A percentile compares a stretch with the other conserved stretches of the same genome.
phyloP scores from a whole-genome alignment of 2,329 filamentous ascomycete species.

The Coleophoma eucalyptorum region DNA sequence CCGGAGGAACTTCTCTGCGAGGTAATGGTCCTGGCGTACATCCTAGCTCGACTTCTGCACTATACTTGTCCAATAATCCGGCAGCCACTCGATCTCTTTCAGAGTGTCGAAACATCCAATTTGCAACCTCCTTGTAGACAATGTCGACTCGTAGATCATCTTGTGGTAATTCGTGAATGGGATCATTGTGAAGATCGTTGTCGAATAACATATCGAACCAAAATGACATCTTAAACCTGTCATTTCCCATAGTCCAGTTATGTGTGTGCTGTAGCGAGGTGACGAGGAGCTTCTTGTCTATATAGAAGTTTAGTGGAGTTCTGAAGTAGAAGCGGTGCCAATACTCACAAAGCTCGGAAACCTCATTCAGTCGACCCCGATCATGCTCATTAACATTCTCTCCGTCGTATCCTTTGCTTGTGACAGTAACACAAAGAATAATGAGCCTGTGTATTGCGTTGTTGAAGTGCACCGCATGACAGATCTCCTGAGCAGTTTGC shows the following conservation, averaged over 20 bases:
- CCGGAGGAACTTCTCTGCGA: conserved; percentile 4
- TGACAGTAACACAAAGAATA: conserved; percentile 62
- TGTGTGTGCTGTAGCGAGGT: conserved; percentile 64
- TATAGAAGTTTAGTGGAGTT: not conserved
- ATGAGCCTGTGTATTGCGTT: conserved; percentile 64
- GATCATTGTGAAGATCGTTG: conserved; percentile 48
- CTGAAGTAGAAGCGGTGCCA: no score
- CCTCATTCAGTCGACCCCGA: conserved; percentile 54
- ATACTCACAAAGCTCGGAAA: conserved; percentile 58
- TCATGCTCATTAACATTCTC: conserved; percentile 56
- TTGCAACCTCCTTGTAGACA: conserved; percentile 56
- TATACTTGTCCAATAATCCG: conserved; percentile 51
- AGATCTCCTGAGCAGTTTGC: conserved; percentile 62
- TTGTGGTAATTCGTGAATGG: conserved; percentile 42
- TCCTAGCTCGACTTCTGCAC: conserved; percentile 24
- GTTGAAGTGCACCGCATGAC: conserved; percentile 60
- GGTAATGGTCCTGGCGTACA: conserved; percentile 28
- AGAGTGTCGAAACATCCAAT: conserved; percentile 61
- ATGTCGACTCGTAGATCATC: conserved; percentile 49
- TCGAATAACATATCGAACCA: conserved; percentile 66
- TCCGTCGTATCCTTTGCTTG: conserved; percentile 63
- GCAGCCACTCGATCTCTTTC: conserved; percentile 53
- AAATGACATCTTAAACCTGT: conserved; percentile 67
- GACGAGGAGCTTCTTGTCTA: conserved; percentile 64
- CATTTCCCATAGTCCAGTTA: conserved; percentile 67